Percentiles rank a stretch among this genome's conserved stretches.
Conservation (phyloP, 2,329 filamentous ascomycete species). For the Epichloe typhina region DNA sequence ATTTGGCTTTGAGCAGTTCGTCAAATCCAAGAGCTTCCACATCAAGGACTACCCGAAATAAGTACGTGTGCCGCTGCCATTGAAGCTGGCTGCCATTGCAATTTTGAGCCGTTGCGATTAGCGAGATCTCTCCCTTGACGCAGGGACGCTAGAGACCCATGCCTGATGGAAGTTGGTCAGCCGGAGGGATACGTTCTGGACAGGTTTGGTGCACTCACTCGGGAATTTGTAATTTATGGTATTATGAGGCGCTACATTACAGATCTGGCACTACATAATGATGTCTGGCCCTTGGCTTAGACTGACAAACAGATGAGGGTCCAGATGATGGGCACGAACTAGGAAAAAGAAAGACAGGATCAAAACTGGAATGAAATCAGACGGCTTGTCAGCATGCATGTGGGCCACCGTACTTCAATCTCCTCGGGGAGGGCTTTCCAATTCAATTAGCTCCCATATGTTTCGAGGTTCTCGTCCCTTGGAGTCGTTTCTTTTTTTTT, state of each 20-base stretch:
- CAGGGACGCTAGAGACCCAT: background rate
- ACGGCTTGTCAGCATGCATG: background rate
- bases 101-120: constrained; percentile 6
- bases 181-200: background rate
- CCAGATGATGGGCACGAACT: background rate
- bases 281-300: background rate
- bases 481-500: too few relatives aligned
- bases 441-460: background rate
- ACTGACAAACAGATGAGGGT: background rate
- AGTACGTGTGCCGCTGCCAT: background rate
- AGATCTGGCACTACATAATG: background rate
- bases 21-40: constrained; percentile 93
- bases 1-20: constrained; percentile 90
- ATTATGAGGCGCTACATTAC: background rate
- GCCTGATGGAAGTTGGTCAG: background rate
- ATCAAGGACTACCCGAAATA: constrained; percentile 67
- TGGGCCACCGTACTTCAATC: background rate
- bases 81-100: background rate
- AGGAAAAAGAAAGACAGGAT: background rate
- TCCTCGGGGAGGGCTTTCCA: background rate
- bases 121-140: constrained; percentile 10
- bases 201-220: background rate
- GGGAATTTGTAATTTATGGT: background rate
- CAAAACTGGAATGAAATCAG: background rate
- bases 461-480: background rate